These are phyloP conservation scores for Suhomyces ambrosiae DNA, from an alignment of 1,139 yeast genomes.

Conservation along the genomic window DNA sequence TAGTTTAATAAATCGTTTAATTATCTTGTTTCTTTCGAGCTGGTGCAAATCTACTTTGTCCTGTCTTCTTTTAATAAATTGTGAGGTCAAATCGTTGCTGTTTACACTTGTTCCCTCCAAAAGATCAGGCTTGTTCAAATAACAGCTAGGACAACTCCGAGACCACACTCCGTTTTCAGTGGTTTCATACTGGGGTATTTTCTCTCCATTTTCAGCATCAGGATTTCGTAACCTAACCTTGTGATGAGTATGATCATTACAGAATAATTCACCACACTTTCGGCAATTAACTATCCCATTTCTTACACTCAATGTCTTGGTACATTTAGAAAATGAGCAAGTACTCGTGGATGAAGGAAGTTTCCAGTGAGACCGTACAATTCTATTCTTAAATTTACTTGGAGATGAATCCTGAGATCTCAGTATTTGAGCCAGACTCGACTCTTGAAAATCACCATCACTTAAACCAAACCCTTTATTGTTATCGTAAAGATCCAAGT, in stretches of 20 bases:
- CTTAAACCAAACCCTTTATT: slow-evolving; percentile 34
- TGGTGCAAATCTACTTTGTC: slow-evolving; percentile 42
- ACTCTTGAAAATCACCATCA: slow-evolving; percentile 16
- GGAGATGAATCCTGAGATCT: slow-evolving; percentile 6
- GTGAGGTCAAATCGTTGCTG: slow-evolving; percentile 45
- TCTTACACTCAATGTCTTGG: slow-evolving; percentile 42
- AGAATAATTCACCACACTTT: slow-evolving; percentile 72
- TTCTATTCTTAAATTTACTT: slow-evolving; percentile 18
- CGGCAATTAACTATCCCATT: slow-evolving; percentile 63
- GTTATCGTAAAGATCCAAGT: slow-evolving; percentile 38
- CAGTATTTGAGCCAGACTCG: neutral
- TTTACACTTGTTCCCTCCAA: slow-evolving; percentile 41
- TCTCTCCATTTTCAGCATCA: slow-evolving; percentile 25
- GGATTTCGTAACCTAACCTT: slow-evolving; percentile 49
- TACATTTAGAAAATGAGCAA: slow-evolving; percentile 44
- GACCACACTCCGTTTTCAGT: slow-evolving; percentile 60
- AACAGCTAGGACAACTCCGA: slow-evolving; percentile 70
- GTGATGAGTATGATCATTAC: slow-evolving; percentile 64
- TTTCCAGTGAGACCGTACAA: slow-evolving; percentile 67
- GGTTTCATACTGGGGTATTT: slow-evolving; percentile 33
- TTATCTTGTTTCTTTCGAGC: slow-evolving; percentile 58
- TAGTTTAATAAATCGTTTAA: slow-evolving; percentile 59
- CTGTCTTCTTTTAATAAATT: slow-evolving; percentile 47
- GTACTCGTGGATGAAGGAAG: slow-evolving; percentile 37
- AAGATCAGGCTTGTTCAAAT: slow-evolving; percentile 56